Evolutionary conservation across 2,329 filamentous ascomycete genomes (phyloP).

Genomic region (Dactylellina leptospora): DNA sequence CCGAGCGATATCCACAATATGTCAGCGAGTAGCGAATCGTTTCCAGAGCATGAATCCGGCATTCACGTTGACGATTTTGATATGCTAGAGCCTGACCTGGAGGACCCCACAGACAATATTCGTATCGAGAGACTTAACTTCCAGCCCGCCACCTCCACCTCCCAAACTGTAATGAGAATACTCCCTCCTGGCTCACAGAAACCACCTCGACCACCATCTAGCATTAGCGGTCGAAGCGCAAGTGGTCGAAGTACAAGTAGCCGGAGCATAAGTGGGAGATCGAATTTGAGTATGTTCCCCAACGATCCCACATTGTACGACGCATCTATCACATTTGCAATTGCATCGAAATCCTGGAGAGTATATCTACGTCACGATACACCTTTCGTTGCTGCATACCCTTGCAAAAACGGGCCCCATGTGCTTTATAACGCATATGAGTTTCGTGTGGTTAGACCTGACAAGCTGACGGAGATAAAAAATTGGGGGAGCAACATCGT

Average conservation of each 20-base stretch:
- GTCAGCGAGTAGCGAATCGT: slow-evolving; percentile 72
- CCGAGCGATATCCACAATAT: slow-evolving; percentile 72
- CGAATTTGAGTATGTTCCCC: slow-evolving; percentile 42
- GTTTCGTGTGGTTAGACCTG: slow-evolving; percentile 69
- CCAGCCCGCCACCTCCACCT: slow-evolving; percentile 55
- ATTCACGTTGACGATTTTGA: slow-evolving; percentile 76
- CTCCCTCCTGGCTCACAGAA: slow-evolving; percentile 42
- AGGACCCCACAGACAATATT: slow-evolving; percentile 71
- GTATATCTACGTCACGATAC: slow-evolving; percentile 72
- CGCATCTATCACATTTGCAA: slow-evolving; percentile 71
- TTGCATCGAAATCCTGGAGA: slow-evolving; percentile 69
- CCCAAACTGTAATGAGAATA: slow-evolving; percentile 48
- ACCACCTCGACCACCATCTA: slow-evolving; percentile 32
- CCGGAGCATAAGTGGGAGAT: slow-evolving; percentile 43
- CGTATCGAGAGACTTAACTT: slow-evolving; percentile 75
- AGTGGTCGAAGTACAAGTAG: slow-evolving; percentile 49
- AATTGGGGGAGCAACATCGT: slow-evolving; percentile 68
- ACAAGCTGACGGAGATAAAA: slow-evolving; percentile 71
- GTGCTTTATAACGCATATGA: slow-evolving; percentile 77
- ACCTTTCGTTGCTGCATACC: slow-evolving; percentile 72
- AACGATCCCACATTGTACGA: slow-evolving; percentile 63
- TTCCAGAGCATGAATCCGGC: slow-evolving; percentile 67
- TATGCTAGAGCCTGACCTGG: slow-evolving; percentile 67
- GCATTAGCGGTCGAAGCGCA: slow-evolving; percentile 39
- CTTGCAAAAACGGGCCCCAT: slow-evolving; percentile 71